These are phyloP conservation scores for Alternaria sp. DNA, from an alignment of 2,329 filamentous ascomycete species.

Conservation along the genomic window DNA sequence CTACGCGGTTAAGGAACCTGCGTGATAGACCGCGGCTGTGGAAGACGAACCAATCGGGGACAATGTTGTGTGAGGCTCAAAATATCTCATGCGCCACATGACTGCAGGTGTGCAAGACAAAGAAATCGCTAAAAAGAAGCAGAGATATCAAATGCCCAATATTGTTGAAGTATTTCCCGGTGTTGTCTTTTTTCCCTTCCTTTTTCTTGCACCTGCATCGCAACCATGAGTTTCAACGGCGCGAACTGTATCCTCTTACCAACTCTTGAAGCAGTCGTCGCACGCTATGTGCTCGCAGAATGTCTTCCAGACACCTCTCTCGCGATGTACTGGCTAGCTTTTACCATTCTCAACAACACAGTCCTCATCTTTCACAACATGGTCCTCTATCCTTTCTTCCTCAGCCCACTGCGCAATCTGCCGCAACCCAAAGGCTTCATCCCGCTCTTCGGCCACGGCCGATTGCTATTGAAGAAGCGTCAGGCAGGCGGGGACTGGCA, in stretches of 20 bases:
- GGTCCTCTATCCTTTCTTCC: constrained; percentile 47
- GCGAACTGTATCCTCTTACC: constrained; percentile 24
- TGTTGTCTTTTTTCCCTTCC: constrained; percentile 15
- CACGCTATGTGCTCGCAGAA: constrained; percentile 29
- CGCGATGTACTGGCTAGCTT: constrained; percentile 23
- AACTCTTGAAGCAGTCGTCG: constrained; percentile 23
- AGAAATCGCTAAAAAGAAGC: not conserved
- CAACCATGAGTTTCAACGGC: constrained; percentile 23
- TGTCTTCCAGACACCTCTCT: constrained; percentile 21
- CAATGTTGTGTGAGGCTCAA: not conserved
- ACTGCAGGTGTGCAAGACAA: not conserved
- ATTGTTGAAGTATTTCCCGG: not conserved
- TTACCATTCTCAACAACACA: constrained; percentile 22
- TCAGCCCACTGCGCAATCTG: constrained; percentile 50
- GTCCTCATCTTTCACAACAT: constrained; percentile 27
- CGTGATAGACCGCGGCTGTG: not conserved
- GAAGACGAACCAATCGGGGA: not conserved
- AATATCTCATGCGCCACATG: not conserved
- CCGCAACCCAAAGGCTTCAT: constrained; percentile 38
- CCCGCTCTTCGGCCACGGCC: constrained; percentile 49
- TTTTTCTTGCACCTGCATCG: constrained; percentile 15
- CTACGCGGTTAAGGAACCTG: not conserved
- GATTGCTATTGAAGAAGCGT: constrained; percentile 36
- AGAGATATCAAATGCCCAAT: not conserved
- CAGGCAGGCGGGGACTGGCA: constrained; percentile 43